These are phyloP conservation scores for Taiozyma sp. DNA, from an alignment of 1,139 yeast genomes.

Conservation along the genomic window DNA sequence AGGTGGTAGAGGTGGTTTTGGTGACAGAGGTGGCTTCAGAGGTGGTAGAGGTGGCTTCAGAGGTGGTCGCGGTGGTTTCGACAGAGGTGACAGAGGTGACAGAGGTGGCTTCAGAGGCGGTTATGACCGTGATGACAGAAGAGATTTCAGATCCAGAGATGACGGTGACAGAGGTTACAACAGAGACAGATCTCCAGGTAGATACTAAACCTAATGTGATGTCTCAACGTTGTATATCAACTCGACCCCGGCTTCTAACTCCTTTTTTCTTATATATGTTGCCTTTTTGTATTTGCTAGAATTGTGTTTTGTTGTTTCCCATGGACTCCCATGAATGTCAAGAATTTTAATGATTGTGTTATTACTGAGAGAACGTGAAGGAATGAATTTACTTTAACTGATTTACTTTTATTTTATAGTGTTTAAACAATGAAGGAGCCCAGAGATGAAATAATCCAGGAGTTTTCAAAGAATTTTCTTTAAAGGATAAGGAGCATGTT, in stretches of 20 bases:
- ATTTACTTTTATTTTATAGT: background rate
- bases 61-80: slow-evolving; percentile 25
- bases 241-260: background rate
- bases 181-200: slow-evolving; percentile 58
- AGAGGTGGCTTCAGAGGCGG: slow-evolving; percentile 31
- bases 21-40: slow-evolving; percentile 36
- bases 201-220: slow-evolving; percentile 31
- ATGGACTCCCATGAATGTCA: background rate
- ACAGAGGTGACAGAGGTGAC: slow-evolving; percentile 10
- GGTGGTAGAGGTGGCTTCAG: slow-evolving; percentile 42
- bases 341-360: background rate
- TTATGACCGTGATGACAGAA: slow-evolving; percentile 26
- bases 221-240: background rate
- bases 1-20: slow-evolving; percentile 47
- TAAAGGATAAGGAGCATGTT: background rate
- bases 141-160: slow-evolving; percentile 21
- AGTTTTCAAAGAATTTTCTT: background rate
- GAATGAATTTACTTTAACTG: background rate
- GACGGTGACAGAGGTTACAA: slow-evolving; percentile 31
- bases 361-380: background rate
- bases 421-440: background rate
- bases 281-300: background rate
- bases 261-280: background rate
- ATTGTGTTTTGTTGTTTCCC: background rate
- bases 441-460: background rate